phyloP scores from a whole-genome alignment of 2,329 filamentous ascomycete genomes.

The Aspergillus arachidicola region DNA sequence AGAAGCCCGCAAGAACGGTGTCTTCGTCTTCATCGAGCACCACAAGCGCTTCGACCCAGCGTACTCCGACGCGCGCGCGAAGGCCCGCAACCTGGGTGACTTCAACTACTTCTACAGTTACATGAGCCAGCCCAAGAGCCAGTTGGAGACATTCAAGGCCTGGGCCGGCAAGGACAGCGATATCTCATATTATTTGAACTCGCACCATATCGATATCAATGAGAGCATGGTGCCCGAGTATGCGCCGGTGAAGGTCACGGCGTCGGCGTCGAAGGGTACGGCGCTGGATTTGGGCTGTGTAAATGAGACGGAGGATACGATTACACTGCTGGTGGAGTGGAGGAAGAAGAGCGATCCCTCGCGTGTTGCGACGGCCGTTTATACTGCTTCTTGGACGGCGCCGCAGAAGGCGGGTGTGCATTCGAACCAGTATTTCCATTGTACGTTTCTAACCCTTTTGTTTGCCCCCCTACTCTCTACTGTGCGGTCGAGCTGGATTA shows the following conservation, averaged over 20 bases:
- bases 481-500: not conserved
- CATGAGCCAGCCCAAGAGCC: constrained; percentile 90
- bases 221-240: constrained; percentile 89
- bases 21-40: constrained; percentile 93
- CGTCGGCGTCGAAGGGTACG: constrained; percentile 78
- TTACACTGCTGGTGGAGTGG: constrained; percentile 89
- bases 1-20: constrained; percentile 71
- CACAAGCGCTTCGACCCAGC: constrained; percentile 96
- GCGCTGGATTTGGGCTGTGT: constrained; percentile 78
- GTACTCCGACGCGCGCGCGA: constrained; percentile 82
- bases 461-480: not conserved
- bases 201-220: constrained; percentile 89
- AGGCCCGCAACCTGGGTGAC: constrained; percentile 76
- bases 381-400: constrained; percentile 93
- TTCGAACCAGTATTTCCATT: constrained; percentile 96
- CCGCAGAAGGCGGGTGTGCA: constrained; percentile 93
- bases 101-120: constrained; percentile 99
- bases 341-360: constrained; percentile 67
- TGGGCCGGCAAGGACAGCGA: constrained; percentile 92
- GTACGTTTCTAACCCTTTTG: constrained; percentile 28
- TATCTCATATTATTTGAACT: constrained; percentile 95
- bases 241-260: constrained; percentile 74
- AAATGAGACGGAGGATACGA: constrained; percentile 85
- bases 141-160: constrained; percentile 91
- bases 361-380: constrained; percentile 82